Evolutionary conservation across 2,329 filamentous ascomycete species (phyloP), one percentile per base, ranked within the genome.

Genomic region (Paramyrothecium roridum): DNA sequence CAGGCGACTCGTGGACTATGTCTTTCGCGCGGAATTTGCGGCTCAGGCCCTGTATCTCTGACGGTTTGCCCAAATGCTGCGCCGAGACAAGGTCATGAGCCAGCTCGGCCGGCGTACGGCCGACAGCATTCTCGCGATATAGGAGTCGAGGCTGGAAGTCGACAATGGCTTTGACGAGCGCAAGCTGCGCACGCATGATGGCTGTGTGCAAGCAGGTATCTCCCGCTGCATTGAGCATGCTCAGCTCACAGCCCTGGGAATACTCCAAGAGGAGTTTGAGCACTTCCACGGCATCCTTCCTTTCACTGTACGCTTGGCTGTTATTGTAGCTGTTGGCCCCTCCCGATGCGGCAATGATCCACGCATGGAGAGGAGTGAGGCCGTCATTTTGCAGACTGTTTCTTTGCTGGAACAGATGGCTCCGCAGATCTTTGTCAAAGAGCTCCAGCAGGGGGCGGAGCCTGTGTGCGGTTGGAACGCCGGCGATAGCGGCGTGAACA

Each of bases 81-180:
- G 72, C 69, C 2, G 82, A 72, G 57, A 80, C 79, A 1, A 70
- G 68, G 52, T 89, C 85, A 52, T 82, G 75, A 0, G 86, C 84
- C 50, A 90, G 72, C 62, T 95, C 90, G 26, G 80, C 77, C 0
- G 90, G 87, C 0, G 90, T 95, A 17, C 83, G 80, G 2, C 91
- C 91, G 0, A 89, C 89, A 0, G 89, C 84, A 61, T 93, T 93
- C 67, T 95, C 91, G 21, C 86, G 82, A 61, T 83, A 80, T 0
- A 91, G 73, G 2, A 92, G 75, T 23, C 78, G 76, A 0, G 87
- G 82, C 19, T 82, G 77, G 60, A 74, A 74, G 11, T 81, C 73
- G 12, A 92, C 70, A 3, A 89, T 63, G 3, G 74, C 63, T 16
- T 74, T 69, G 43, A 74, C 62, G 1, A 80, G 61, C 37, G 64